Base-by-base conservation (phyloP, 192 early-diverging fungal genomes). In the Linnemannia zychae region DNA sequence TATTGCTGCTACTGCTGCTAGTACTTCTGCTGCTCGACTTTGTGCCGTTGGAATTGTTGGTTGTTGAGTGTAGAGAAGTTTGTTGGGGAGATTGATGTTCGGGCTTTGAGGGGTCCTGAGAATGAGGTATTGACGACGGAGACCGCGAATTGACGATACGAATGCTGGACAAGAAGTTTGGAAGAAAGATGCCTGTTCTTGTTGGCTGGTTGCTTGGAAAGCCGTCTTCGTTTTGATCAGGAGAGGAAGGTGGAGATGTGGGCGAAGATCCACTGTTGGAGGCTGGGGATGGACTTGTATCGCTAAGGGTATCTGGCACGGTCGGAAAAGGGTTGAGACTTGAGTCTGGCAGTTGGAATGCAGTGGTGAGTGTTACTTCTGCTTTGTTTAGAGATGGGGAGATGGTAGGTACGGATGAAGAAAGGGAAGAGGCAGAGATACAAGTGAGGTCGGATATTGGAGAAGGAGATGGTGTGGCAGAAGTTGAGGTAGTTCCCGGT, bases 161-260 rank as follows among this genome's bases (percentile, higher is more conserved):
- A 73, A 33, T 73, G 33, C 75, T 48, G 18, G 66, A 49, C 13
- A 77, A 47, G 67, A 77, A 77, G n/a, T 77, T 40, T 50, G 75
- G 75, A 20, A 77, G 67, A 34, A 69, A 77, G 13, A 77, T 50
- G 7, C 44, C 33, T 37, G 24, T 77, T 11, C 65, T 31, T 53
- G 28, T 11, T 31, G 57, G 57, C 57, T 63, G 57, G 28, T 28
- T 63, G 24, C 28, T 63, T 15, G 28, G 17, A 52, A 17, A 3
- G 50, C 20, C 20, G 50, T 18, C 57, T 31, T 63, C 57, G 57
- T 49, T 37, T 17, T n/a, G 16, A 50, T 28, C 46, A 22, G 70
- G 37, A 0, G 70, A 36, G 0, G 44, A 71, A 49, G 70, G 46
- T 24, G 70, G 40, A 40, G 72, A 31, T 34, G 72, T 20, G 17